These are phyloP conservation scores for Silene vulgaris DNA, from an alignment of 179 eudicot species.

Conservation along the genomic window DNA sequence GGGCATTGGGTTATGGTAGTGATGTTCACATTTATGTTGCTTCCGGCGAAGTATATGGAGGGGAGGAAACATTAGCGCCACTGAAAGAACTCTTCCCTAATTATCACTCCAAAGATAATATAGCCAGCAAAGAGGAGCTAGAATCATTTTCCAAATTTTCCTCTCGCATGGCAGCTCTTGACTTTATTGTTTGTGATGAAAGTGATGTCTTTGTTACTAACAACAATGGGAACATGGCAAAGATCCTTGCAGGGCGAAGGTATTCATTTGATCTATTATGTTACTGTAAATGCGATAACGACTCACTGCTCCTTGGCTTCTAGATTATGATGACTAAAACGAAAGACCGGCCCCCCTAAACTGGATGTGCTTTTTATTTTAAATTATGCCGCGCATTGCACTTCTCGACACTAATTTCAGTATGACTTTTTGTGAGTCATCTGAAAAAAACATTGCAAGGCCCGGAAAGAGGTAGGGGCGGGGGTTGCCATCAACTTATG, in stretches of 20 bases:
- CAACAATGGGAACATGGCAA: constrained; percentile 95
- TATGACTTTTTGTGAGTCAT: neutral
- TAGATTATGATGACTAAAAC: neutral
- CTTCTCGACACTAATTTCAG: no score
- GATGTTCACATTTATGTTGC: constrained; percentile 90
- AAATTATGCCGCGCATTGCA: neutral
- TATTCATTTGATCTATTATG: constrained; percentile 24
- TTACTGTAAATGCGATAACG: neutral
- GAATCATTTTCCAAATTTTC: constrained; percentile 63
- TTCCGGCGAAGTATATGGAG: constrained; percentile 90
- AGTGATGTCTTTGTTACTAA: constrained; percentile 89
- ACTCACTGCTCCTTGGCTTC: neutral
- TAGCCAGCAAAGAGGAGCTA: constrained; percentile 77
- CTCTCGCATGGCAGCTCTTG: constrained; percentile 98
- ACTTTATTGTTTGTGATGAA: constrained; percentile 83
- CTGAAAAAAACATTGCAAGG: neutral
- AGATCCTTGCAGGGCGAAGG: constrained; percentile 91
- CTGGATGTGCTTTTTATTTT: neutral
- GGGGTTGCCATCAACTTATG: neutral
- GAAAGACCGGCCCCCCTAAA: neutral
- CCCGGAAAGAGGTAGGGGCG: neutral
- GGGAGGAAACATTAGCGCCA: constrained; percentile 75
- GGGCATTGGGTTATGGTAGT: constrained; percentile 82
- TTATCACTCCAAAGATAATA: constrained; percentile 73
- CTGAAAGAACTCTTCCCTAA: constrained; percentile 80